These are phyloP conservation scores for Beta corolliflora DNA, from an alignment of 179 eudicot species.

Conservation along the genomic window DNA sequence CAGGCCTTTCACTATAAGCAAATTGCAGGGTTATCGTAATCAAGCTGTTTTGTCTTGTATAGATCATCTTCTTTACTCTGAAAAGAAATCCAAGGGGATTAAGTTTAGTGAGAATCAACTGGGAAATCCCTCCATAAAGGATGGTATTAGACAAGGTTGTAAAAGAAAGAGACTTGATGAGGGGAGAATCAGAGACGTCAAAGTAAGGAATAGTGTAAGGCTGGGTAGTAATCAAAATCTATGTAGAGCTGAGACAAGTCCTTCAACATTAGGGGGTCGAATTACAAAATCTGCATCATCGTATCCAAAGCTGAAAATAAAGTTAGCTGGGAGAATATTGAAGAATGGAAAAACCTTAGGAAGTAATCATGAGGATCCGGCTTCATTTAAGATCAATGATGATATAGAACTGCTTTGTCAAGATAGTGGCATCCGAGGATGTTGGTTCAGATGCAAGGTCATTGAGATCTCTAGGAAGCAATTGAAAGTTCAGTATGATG, in stretches of 20 bases:
- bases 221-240: neutral
- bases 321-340: conserved; percentile 26
- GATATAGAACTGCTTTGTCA: conserved; percentile 55
- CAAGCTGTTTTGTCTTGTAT: conserved; percentile 43
- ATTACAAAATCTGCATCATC: conserved; percentile 19
- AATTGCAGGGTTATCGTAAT: conserved; percentile 39
- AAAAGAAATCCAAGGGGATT: conserved; percentile 16
- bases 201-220: conserved; percentile 1
- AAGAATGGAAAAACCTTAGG: conserved; percentile 16
- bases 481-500: conserved; percentile 53
- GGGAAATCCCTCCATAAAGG: conserved; percentile 6
- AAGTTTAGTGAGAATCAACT: conserved; percentile 21
- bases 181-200: neutral
- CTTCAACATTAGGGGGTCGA: conserved; percentile 10
- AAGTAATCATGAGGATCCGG: conserved; percentile 16
- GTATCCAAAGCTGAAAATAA: conserved; percentile 33
- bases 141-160: conserved; percentile 4
- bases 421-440: conserved; percentile 61
- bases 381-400: conserved; percentile 26
- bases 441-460: conserved; percentile 64
- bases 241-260: conserved; percentile 23
- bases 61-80: conserved; percentile 30
- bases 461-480: conserved; percentile 33
- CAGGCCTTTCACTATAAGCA: conserved; percentile 38
- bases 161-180: conserved; percentile 32